Conservation (phyloP, 176 grass and related monocot genomes). For the Aegilops umbellulata region DNA sequence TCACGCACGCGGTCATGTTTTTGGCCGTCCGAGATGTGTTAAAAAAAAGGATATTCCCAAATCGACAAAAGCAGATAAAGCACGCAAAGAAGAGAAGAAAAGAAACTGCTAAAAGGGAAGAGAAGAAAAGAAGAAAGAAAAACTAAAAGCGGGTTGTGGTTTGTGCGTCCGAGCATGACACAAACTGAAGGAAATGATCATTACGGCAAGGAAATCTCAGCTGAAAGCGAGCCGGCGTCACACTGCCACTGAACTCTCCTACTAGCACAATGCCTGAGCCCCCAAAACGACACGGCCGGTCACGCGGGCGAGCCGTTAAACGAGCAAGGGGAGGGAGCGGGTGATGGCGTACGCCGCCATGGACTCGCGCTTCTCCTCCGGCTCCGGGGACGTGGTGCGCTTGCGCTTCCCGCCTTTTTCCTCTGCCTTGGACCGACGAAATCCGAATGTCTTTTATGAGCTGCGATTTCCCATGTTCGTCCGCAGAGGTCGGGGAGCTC, state of each 20-base stretch:
- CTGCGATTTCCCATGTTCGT: too few relatives aligned
- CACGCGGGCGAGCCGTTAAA: too few relatives aligned
- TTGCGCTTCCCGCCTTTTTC: neutral
- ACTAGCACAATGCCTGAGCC: neutral
- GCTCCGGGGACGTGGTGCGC: conserved; percentile 16
- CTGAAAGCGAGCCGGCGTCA: neutral
- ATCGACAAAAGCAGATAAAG: neutral
- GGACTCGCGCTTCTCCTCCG: conserved; percentile 39
- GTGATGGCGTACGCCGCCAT: neutral
- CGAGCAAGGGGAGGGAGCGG: too few relatives aligned
- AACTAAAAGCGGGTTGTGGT: neutral
- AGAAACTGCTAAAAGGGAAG: neutral
- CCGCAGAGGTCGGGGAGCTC: conserved; percentile 51
- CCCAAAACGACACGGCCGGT: too few relatives aligned
- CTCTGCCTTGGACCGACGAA: neutral
- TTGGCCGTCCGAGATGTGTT: too few relatives aligned
- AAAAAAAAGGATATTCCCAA: neutral
- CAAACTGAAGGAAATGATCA: neutral
- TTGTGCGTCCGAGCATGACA: neutral
- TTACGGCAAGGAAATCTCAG: neutral
- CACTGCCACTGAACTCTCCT: neutral
- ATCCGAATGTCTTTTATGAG: neutral
- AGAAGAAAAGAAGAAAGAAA: too few relatives aligned
- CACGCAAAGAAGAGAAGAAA: neutral
- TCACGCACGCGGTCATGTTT: too few relatives aligned